These are phyloP conservation scores for Crotalaria pallida DNA, from an alignment of 306 rosid genomes.

Conservation along the genomic window DNA sequence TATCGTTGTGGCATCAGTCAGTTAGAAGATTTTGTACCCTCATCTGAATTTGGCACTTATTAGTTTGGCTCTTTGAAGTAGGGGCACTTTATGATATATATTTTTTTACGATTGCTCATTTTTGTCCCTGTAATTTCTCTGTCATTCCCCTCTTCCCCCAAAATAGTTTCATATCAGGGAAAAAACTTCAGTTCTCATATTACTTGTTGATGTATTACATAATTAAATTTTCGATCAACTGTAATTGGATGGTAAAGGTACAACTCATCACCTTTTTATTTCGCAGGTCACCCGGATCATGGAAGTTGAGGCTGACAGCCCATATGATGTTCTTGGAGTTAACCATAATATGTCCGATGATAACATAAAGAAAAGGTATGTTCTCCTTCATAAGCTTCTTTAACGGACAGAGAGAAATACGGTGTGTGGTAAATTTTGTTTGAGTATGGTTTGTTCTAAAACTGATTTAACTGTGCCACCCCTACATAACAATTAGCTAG, in stretches of 20 bases:
- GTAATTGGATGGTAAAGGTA: slow-evolving; percentile 15
- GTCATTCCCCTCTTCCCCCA: not conserved
- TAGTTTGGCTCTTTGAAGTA: not conserved
- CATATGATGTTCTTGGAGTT: slow-evolving; percentile 79
- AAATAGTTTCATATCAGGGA: not conserved
- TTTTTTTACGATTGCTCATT: not conserved
- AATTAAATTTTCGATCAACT: slow-evolving; percentile 9
- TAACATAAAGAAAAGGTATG: slow-evolving; percentile 81
- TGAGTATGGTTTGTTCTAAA: not conserved
- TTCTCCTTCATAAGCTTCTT: not conserved
- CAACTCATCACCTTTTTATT: slow-evolving; percentile 16
- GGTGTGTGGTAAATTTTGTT: slow-evolving; percentile 7
- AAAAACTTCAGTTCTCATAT: not conserved
- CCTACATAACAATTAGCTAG: not conserved
- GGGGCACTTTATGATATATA: not conserved
- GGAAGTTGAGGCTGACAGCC: slow-evolving; percentile 61
- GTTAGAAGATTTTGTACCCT: not conserved
- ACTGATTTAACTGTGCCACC: not conserved
- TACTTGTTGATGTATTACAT: not conserved
- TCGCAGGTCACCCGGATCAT: slow-evolving; percentile 85
- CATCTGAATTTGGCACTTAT: not conserved
- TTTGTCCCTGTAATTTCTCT: not conserved
- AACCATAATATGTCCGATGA: slow-evolving; percentile 67
- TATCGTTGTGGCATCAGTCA: not conserved
- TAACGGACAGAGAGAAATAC: not conserved